Base-by-base conservation (phyloP, 2,329 filamentous ascomycete genomes). In the Cercospora janseana region DNA sequence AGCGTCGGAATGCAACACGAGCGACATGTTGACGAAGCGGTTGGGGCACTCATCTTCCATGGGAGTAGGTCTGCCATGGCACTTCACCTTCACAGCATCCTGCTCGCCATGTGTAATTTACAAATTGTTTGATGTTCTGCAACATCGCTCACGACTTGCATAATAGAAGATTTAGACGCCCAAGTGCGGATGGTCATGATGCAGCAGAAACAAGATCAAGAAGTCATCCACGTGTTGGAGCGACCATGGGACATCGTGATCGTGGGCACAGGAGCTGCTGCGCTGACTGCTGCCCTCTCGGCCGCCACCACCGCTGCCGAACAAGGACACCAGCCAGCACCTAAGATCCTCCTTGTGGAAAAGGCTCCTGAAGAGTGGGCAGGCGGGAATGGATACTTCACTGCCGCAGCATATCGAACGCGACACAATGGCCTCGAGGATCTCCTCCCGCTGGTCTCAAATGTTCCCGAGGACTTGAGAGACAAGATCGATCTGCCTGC, bases 371-470 rank as follows among this genome's bases (percentile, higher is more conserved):
- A 74, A 46, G 65, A 72, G 4, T 83, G 80, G 77, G 79, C 76
- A 0, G 83, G 82, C 9, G 82, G 82, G 1, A 86, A 86, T 60
- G 75, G 75, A 0, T 84, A 78, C 60, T 86, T 85, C 68, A 85
- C 82, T 0, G 82, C 83, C 0, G 83, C 81, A 1, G 82, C 81
- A 2, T 83, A 78, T 61, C 77, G 84, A 5, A 80, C 76, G 1
- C 74, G 70, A 1, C 79, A 84, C 59, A 48, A 61, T 5, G 83
- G 83, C 0, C 69, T 83, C 0, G 8, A 61, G 0, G 82, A 85
- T 58, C 59, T 87, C 0, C 66, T 85, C 0, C 80, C 81, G 0
- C 60, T 86, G 3, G 79, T 86, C 40, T 80, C 80, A 61, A 85
- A 85, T 54, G 75, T 81, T 1, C 64, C 73, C 16, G 41, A 64